A percentile compares a stretch with the other conserved stretches of the same genome.
Conservation (phyloP, 345 rosid genomes). For the Cardamine resedifolia region DNA sequence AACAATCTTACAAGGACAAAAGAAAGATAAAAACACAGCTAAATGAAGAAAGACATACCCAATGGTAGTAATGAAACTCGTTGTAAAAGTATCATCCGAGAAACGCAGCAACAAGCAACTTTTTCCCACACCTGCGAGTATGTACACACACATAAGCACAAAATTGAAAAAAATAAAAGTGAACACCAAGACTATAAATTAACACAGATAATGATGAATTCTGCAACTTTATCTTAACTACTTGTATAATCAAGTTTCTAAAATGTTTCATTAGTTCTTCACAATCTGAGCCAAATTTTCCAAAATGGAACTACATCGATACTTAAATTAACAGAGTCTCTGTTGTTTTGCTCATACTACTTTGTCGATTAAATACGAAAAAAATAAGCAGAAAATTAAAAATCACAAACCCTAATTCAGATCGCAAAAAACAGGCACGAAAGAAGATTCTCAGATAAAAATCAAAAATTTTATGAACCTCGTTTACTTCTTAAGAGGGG, state of each 20-base stretch:
- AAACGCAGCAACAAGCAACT: constrained; percentile 88
- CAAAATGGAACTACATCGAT: neutral
- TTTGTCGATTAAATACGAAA: neutral
- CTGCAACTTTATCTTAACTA: neutral
- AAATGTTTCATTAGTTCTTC: neutral
- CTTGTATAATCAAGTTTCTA: neutral
- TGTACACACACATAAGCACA: neutral
- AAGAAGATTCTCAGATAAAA: neutral
- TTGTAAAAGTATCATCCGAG: constrained; percentile 89
- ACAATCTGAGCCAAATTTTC: neutral
- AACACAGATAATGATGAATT: neutral
- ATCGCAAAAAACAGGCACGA: constrained; percentile 1
- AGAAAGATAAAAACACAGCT: neutral
- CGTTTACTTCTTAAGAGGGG: neutral
- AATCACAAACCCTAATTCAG: constrained; percentile 28
- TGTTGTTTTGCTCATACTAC: neutral
- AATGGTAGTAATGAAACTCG: constrained; percentile 88
- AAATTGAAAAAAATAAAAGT: neutral
- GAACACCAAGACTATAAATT: neutral
- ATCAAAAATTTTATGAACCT: neutral
- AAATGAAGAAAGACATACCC: constrained; percentile 47
- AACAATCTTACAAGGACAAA: neutral
- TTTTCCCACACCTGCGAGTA: constrained; percentile 75
- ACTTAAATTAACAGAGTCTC: neutral
- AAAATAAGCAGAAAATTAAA: neutral